Evolutionary conservation across 2,329 filamentous ascomycete species (phyloP).

Genomic region (Emmonsiellopsis sp.): DNA sequence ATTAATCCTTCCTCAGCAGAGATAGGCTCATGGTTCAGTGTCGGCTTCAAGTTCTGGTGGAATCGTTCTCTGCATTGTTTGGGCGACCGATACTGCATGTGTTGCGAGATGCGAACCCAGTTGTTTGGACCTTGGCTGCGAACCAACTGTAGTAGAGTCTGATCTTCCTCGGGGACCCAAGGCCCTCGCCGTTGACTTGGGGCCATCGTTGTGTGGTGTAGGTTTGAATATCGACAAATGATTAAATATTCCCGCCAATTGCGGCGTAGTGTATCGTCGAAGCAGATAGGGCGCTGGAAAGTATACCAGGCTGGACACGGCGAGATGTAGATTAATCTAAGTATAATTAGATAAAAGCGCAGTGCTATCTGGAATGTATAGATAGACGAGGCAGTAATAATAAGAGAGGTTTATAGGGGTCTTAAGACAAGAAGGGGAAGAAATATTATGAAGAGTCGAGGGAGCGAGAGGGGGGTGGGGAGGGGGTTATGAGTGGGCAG

Average conservation of each 20-base stretch:
- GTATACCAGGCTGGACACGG: background rate
- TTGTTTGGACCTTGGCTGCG: constrained; percentile 65
- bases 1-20: constrained; percentile 58
- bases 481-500: background rate
- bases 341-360: background rate
- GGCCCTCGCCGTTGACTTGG: constrained; percentile 62
- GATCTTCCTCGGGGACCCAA: constrained; percentile 73
- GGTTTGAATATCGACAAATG: background rate
- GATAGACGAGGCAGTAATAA: background rate
- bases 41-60: constrained; percentile 82
- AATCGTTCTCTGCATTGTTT: constrained; percentile 95
- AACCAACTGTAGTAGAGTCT: constrained; percentile 61
- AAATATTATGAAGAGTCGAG: background rate
- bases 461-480: background rate
- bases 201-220: constrained; percentile 24
- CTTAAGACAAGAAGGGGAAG: background rate
- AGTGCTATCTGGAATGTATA: background rate
- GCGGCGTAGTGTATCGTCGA: background rate
- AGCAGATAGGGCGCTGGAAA: background rate
- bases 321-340: background rate
- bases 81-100: constrained; percentile 68
- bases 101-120: constrained; percentile 78
- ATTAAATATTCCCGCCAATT: background rate
- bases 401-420: background rate
- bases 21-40: constrained; percentile 65